phyloP scores from a whole-genome alignment of 306 rosid genomes.

The Arachis hypogaea region DNA sequence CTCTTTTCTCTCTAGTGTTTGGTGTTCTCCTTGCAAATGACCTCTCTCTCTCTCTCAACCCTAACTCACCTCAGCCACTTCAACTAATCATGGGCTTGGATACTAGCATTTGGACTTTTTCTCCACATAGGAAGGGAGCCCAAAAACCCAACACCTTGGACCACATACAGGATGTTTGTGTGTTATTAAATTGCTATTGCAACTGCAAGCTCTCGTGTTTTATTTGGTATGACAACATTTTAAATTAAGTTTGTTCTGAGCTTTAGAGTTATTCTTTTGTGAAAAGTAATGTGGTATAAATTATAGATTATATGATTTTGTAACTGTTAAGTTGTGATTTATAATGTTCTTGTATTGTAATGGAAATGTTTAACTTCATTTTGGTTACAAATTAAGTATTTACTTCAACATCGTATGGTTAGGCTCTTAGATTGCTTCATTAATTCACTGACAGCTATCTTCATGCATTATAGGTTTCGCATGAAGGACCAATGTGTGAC shows the following conservation, averaged over 20 bases:
- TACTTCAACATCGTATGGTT: slow-evolving; percentile 26
- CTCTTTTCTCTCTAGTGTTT: too few relatives aligned
- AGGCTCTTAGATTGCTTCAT: slow-evolving; percentile 31
- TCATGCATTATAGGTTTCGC: slow-evolving; percentile 74
- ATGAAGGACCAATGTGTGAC: slow-evolving; percentile 99
- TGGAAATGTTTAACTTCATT: slow-evolving; percentile 20
- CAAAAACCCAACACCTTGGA: too few relatives aligned
- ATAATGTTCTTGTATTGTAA: slow-evolving; percentile 10
- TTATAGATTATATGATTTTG: slow-evolving; percentile 11
- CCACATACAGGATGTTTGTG: slow-evolving; percentile 75
- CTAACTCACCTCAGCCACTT: too few relatives aligned
- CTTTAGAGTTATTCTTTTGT: not conserved
- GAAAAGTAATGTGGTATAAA: not conserved
- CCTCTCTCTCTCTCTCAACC: too few relatives aligned
- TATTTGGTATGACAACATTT: slow-evolving; percentile 26
- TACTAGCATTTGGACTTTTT: too few relatives aligned
- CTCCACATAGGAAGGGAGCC: too few relatives aligned
- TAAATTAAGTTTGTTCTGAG: slow-evolving; percentile 12
- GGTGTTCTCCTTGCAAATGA: too few relatives aligned
- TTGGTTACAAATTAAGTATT: not conserved
- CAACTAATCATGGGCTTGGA: too few relatives aligned
- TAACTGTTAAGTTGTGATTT: slow-evolving; percentile 4
- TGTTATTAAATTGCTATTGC: slow-evolving; percentile 31
- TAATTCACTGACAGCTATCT: slow-evolving; percentile 3
- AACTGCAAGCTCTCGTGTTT: not conserved